These are phyloP conservation scores for Pleurotus tuber-regium DNA, from an alignment of 768 basidiomycete genomes.

Conservation along the genomic window DNA sequence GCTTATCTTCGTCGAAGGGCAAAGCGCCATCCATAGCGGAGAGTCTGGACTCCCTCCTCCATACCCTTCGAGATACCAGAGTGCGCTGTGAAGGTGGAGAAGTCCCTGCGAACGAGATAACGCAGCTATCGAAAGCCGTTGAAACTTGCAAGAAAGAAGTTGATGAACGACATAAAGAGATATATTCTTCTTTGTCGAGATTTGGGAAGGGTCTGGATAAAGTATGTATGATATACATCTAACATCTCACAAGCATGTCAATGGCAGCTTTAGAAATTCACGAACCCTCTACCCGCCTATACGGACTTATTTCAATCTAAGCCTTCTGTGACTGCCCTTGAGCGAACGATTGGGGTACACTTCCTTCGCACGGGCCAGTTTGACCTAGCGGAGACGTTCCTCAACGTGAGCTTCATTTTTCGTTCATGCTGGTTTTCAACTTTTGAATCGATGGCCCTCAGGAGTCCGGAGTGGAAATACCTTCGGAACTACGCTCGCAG, in stretches of 20 bases:
- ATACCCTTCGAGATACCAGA: slow-evolving; percentile 55
- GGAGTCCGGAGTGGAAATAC: slow-evolving; percentile 67
- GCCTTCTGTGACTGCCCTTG: slow-evolving; percentile 57
- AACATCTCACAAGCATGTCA: neutral
- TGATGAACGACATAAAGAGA: slow-evolving; percentile 86
- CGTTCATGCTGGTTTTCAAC: neutral
- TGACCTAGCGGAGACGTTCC: slow-evolving; percentile 70
- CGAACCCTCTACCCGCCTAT: slow-evolving; percentile 60
- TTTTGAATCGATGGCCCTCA: slow-evolving; percentile 24
- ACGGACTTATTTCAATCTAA: slow-evolving; percentile 63
- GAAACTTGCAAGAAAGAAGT: slow-evolving; percentile 80
- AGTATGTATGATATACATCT: slow-evolving; percentile 41
- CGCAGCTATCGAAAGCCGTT: slow-evolving; percentile 51
- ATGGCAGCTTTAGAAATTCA: slow-evolving; percentile 48
- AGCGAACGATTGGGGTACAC: slow-evolving; percentile 72
- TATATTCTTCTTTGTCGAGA: slow-evolving; percentile 72
- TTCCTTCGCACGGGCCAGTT: slow-evolving; percentile 82
- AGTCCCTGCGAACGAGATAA: slow-evolving; percentile 47
- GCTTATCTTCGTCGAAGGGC: slow-evolving; percentile 40
- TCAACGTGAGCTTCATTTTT: slow-evolving; percentile 51
- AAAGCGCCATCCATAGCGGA: slow-evolving; percentile 53
- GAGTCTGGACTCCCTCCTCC: slow-evolving; percentile 64
- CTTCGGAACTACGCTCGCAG: slow-evolving; percentile 45
- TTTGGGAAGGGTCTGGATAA: slow-evolving; percentile 91
- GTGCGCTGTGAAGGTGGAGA: slow-evolving; percentile 46